These are phyloP conservation scores for Hsuehochloa calcarea DNA, from an alignment of 176 grass and related monocot genomes.

Conservation along the genomic window DNA sequence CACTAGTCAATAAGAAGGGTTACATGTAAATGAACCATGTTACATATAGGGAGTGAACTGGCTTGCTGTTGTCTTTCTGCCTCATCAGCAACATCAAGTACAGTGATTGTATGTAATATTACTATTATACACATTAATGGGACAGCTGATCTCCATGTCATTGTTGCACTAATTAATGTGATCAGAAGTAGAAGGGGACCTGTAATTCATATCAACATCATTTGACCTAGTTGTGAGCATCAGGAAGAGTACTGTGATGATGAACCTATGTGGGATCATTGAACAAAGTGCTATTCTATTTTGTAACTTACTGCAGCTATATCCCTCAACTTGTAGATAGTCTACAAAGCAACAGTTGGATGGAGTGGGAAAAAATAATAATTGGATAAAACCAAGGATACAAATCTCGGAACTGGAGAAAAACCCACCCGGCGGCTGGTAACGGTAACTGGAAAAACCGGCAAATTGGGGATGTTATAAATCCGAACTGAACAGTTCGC, in stretches of 20 bases:
- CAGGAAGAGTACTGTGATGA: not conserved
- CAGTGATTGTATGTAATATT: conserved; percentile 3
- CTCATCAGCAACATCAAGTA: not conserved
- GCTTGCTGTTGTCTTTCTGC: not conserved
- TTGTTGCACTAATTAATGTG: not conserved
- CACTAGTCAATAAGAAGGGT: not conserved
- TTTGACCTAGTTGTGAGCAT: conserved; percentile 17
- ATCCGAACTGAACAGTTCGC: too few relatives aligned
- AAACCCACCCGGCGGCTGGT: too few relatives aligned
- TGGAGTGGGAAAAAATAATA: not conserved
- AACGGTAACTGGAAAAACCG: too few relatives aligned
- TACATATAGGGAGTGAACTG: not conserved
- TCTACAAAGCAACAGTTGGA: not conserved
- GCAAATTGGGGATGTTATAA: too few relatives aligned
- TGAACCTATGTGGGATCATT: conserved; percentile 3
- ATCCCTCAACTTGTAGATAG: not conserved
- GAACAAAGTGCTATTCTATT: not conserved
- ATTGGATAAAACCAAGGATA: not conserved
- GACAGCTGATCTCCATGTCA: not conserved
- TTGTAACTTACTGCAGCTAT: not conserved
- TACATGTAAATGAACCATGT: not conserved
- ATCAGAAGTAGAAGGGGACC: not conserved
- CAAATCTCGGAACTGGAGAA: too few relatives aligned
- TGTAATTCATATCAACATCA: not conserved
- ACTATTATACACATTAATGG: not conserved